These are phyloP conservation scores for Chloranthus sessilifolius DNA, from an alignment of 164 flowering plant species.

Conservation along the genomic window DNA sequence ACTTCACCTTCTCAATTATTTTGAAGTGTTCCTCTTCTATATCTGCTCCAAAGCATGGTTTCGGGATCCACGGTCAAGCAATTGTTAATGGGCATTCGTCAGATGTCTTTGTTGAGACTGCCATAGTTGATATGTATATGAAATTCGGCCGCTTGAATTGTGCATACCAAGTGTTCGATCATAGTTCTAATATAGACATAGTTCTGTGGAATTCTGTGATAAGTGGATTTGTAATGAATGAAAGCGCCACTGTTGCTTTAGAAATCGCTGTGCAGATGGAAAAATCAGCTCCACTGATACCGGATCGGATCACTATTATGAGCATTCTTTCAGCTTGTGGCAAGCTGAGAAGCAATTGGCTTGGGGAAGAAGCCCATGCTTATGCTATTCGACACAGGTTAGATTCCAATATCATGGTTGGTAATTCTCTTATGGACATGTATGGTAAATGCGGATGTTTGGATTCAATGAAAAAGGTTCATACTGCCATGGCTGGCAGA, in stretches of 20 bases:
- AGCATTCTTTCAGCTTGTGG: neutral
- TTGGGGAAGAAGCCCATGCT: neutral
- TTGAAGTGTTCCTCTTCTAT: neutral
- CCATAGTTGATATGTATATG: slow-evolving; percentile 1
- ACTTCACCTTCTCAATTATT: neutral
- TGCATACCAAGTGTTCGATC: no score
- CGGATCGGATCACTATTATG: neutral
- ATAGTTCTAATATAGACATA: neutral
- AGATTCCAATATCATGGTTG: no score
- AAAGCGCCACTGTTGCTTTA: neutral
- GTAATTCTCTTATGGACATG: no score
- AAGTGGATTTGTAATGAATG: neutral
- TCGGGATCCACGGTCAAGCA: neutral
- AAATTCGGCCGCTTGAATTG: neutral
- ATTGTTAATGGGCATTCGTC: neutral
- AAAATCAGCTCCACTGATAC: neutral
- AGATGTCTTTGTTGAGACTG: slow-evolving; percentile 1
- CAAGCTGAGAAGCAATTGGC: neutral
- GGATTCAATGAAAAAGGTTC: neutral
- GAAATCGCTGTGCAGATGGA: neutral
- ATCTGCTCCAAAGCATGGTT: neutral
- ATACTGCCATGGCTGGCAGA: neutral
- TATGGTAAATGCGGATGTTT: slow-evolving; percentile 1
- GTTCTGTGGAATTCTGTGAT: slow-evolving; percentile 1
- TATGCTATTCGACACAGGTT: neutral